These are phyloP conservation scores for Aspergillus indologenus DNA, from an alignment of 495 filamentous ascomycete species.

Conservation along the genomic window DNA sequence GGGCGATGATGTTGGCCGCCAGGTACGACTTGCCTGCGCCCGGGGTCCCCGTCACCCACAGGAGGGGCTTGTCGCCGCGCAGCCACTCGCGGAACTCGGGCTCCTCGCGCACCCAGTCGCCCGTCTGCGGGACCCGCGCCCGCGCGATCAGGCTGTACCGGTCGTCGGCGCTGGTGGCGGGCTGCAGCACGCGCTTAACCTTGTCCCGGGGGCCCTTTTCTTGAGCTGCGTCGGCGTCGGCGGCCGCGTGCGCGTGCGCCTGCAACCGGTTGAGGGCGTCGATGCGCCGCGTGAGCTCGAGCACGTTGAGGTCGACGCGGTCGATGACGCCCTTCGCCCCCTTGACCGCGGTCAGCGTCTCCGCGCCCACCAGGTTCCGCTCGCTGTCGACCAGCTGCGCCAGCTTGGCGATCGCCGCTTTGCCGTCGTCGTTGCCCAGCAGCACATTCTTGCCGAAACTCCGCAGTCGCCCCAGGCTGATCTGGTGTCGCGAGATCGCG, in stretches of 20 bases:
- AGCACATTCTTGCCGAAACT: constrained; percentile 24
- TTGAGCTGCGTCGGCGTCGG: constrained; percentile 16
- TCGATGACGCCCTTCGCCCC: no score
- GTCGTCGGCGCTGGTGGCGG: constrained; percentile 19
- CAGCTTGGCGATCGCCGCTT: constrained; percentile 23
- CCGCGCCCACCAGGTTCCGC: constrained; percentile 27
- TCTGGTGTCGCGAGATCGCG: constrained; percentile 28
- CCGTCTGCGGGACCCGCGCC: constrained; percentile 27
- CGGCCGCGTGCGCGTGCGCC: constrained; percentile 9
- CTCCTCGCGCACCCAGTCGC: constrained; percentile 33
- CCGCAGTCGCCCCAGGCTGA: constrained; percentile 26
- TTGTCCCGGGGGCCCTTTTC: constrained; percentile 11
- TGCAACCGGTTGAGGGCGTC: no score
- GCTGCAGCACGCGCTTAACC: constrained; percentile 9
- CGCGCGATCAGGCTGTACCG: constrained; percentile 27
- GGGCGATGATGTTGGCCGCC: constrained; percentile 25
- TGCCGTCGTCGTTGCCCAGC: constrained; percentile 26
- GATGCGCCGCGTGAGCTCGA: no score
- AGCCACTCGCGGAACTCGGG: constrained; percentile 27
- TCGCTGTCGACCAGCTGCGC: constrained; percentile 26
- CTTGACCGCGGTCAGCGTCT: constrained; percentile 26
- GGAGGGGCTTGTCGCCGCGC: constrained; percentile 20
- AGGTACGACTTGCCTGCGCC: constrained; percentile 37
- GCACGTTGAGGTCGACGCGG: constrained; percentile 13
- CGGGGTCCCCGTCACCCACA: constrained; percentile 32